Percentiles rank a stretch among this genome's conserved stretches.
phyloP scores from a whole-genome alignment of 2,329 filamentous ascomycete species.

The Sclerotinia minor region DNA sequence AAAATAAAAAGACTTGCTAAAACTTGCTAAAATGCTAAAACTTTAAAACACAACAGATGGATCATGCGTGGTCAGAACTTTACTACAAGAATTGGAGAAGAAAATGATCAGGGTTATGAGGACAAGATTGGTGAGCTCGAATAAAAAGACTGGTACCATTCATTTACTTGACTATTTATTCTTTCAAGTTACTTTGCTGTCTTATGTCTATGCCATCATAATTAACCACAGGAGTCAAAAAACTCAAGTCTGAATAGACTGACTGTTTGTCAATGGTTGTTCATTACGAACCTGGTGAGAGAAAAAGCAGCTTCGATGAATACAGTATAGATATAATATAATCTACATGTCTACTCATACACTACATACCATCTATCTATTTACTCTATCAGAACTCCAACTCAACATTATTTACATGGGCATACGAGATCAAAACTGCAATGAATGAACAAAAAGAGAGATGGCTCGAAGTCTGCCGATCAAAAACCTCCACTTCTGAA shows the following conservation, averaged over 20 bases:
- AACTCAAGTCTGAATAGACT: background rate
- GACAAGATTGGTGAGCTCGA: no score
- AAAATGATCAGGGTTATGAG: background rate
- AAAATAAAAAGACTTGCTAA: background rate
- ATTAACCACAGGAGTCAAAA: no score
- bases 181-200: no score
- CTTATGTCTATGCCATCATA: no score
- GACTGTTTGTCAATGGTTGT: background rate
- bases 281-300: background rate
- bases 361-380: no score
- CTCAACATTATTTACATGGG: background rate
- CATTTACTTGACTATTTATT: no score
- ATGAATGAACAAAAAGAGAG: background rate
- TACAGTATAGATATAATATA: no score
- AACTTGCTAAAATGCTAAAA: slow-evolving; percentile 16
- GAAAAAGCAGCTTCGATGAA: background rate
- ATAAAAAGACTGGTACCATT: no score
- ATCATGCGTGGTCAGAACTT: slow-evolving; percentile 12
- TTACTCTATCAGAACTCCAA: no score
- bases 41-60: slow-evolving; percentile 17
- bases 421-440: background rate
- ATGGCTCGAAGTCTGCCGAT: slow-evolving; percentile 11
- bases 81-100: background rate
- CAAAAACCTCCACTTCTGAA: slow-evolving; percentile 14
- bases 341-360: no score